Evolutionary conservation across 2,329 filamentous ascomycete genomes (phyloP), one percentile per base, ranked within the genome.

Genomic region (Coniochaeta pulveracea): DNA sequence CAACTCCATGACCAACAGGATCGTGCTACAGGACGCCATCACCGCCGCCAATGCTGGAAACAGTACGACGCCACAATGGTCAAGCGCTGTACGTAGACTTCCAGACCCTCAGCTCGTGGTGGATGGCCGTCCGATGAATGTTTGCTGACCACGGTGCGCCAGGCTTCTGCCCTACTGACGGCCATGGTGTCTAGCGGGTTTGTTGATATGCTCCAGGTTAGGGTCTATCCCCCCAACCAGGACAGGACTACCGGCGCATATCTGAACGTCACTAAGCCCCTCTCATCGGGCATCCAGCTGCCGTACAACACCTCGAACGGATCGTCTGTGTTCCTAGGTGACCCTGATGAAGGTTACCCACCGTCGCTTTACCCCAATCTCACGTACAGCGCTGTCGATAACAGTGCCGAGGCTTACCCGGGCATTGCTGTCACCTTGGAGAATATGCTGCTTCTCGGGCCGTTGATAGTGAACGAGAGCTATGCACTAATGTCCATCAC

Each of bases 401-500:
- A 55, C 6, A 71, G 63, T 9, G 71, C 69, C 26, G 57, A 57
- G 35, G 64, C 63, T 17, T 76, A 69, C 37, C 58, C 60, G 2
- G 63, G 52, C 17, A 60, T 72, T 35, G 56, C 55, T n/a, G 60
- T 74, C 23, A 64, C 60, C 39, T 59, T 57, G 33, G 60, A 61
- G 33, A 60, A 53, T 29, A 74, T 75, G 1, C 61, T 94, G 12
- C 58, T 94, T 2, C 65, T 91, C 0, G 88, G 88, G 0, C 86
- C 86, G 0, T 63, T 84, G 37, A 62, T 72, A 17, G 56, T 91
- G 40, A 91, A 93, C 50, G 60, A 70, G 28, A 74, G 75, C 0
- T 81, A 80, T 41, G 82, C 83, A 16, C 60, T 95, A 9, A 52
- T 93, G 10, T 94, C 86, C 3, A 63, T 93, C 37, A 93, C 22